Base-by-base conservation (phyloP, 345 rosid species). In the Hibiscus trionum region DNA sequence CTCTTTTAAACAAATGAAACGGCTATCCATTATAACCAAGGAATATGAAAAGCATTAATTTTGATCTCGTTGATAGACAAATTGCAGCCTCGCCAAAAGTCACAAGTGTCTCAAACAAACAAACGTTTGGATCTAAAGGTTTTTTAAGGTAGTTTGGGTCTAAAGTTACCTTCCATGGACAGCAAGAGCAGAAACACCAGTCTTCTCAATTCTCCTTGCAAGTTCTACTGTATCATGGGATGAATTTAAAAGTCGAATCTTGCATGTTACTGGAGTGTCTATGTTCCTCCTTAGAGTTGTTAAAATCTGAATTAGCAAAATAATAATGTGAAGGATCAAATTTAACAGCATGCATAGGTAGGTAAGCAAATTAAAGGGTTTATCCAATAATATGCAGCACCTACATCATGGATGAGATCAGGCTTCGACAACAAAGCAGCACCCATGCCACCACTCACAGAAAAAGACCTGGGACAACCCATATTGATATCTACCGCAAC, bases 401-500 rank as follows among this genome's bases (percentile, higher is more conserved):
- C 73, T 85, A 93, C 98, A 87, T 93, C 97, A 59, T 82, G 89
- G 77, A 91, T 91, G 44, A 93, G 91, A 70, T 93, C 90, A 5
- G 96, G 97, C 75, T 88, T 91, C 66, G 80, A 72, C 81, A 93
- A 80, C 53, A 93, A 80, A 61, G 97, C 98, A 84, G 98, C 96
- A 53, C 98, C 98, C 98, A 93, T 93, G 64, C 98, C 98, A 66
- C 97, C 98, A 70, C 93, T 93, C 69, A 91, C 62, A 70, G 98
- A 93, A 82, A 93, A 93, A 64, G 96, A 85, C 80, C 75, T 93
- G 37, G 98, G 98, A 77, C 97, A 93, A 75, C 98, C 98, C 98
- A 93, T 93, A 74, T 93, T 93, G 75, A 93, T 79, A 82, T 93
- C 98, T 58, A 93, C 78, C 17, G 94, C 84, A 72, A 94, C 89